Conservation (phyloP, 768 basidiomycete genomes). For the Suillus americanus region DNA sequence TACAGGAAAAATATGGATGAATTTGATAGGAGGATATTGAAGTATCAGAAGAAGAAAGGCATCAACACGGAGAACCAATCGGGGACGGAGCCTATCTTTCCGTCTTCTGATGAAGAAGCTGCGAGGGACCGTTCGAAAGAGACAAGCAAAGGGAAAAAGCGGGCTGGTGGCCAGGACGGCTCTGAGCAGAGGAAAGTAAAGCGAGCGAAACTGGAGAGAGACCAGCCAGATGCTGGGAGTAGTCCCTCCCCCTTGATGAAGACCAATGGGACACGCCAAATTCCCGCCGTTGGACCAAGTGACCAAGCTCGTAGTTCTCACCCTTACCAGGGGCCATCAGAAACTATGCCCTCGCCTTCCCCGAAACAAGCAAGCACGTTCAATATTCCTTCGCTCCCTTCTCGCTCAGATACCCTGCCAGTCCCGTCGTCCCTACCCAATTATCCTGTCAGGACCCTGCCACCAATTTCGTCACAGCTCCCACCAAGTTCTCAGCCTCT, state of each 20-base stretch:
- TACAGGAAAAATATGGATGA: constrained; percentile 44
- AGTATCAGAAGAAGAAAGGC: constrained; percentile 36
- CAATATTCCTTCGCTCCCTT: neutral
- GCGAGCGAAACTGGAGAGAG: neutral
- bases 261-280: neutral
- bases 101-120: neutral
- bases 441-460: neutral
- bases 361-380: neutral
- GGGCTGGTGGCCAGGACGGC: neutral
- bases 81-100: constrained; percentile 2
- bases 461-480: neutral
- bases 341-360: no score
- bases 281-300: neutral
- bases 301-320: neutral
- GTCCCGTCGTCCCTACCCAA: constrained; percentile 1
- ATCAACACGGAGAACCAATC: neutral
- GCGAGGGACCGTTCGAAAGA: neutral
- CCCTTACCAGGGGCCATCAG: neutral
- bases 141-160: neutral
- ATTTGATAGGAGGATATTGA: constrained; percentile 45
- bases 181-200: neutral
- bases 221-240: neutral
- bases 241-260: neutral
- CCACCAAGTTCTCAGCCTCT: neutral
- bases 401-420: constrained; percentile 6